Conservation (phyloP, 352 stramenopile genomes). For the Lagenidium giganteum region DNA sequence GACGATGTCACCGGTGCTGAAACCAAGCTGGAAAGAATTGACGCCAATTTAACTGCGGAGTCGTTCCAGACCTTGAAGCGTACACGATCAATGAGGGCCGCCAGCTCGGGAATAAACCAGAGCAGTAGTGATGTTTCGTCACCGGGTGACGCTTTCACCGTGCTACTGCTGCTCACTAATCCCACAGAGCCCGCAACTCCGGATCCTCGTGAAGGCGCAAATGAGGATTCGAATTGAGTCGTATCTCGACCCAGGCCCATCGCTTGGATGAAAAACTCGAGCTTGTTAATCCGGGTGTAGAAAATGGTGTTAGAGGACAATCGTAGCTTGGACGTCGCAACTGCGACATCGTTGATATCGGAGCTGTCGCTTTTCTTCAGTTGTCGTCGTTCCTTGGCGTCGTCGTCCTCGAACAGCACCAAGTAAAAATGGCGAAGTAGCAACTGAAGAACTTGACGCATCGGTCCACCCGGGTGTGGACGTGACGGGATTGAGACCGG, state of each 20-base stretch:
- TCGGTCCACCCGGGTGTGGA: conserved; percentile 57
- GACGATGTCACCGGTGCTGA: conserved; percentile 45
- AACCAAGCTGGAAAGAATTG: conserved; percentile 46
- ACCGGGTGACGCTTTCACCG: conserved; percentile 43
- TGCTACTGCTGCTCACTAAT: conserved; percentile 40
- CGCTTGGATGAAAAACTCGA: conserved; percentile 72
- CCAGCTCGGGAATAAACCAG: conserved; percentile 61
- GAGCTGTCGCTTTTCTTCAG: too few species aligned
- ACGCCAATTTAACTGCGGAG: conserved; percentile 44
- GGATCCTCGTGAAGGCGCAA: conserved; percentile 50
- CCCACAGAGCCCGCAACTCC: too few species aligned
- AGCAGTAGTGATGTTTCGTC: conserved; percentile 68
- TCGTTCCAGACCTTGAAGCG: conserved; percentile 49
- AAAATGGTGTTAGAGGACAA: conserved; percentile 55
- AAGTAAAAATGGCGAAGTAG: conserved; percentile 58
- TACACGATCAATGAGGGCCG: conserved; percentile 45
- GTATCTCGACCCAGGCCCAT: conserved; percentile 57
- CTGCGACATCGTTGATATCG: conserved; percentile 22
- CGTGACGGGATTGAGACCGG: conserved; percentile 32
- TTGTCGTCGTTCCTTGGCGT: conserved; percentile 9
- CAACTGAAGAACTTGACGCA: conserved; percentile 66
- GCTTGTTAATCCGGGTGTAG: conserved; percentile 56
- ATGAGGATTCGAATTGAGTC: conserved; percentile 53
- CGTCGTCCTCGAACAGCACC: conserved; percentile 41
- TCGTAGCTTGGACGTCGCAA: conserved; percentile 28